Evolutionary conservation across 1,284 basidiomycete genomes (phyloP).

Genomic region (Clitocybe nebularis): DNA sequence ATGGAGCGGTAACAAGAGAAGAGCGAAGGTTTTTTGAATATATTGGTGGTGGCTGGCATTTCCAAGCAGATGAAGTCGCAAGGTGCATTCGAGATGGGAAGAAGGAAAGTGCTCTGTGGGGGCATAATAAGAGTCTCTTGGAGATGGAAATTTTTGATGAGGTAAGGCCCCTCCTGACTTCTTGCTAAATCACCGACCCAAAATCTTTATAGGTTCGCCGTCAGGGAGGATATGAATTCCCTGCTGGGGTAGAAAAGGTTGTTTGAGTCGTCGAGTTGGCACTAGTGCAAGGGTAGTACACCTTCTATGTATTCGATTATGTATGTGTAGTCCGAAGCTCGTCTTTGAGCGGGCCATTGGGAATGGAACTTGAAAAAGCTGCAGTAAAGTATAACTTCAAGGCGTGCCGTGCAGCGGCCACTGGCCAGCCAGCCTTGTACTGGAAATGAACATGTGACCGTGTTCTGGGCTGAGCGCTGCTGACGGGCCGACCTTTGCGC

Average conservation of each 20-base stretch:
- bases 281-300: no score
- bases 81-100: slow-evolving; percentile 74
- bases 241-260: slow-evolving; percentile 38
- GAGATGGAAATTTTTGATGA: slow-evolving; percentile 82
- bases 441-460: no score
- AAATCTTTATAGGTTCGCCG: slow-evolving; percentile 34
- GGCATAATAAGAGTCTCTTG: slow-evolving; percentile 71
- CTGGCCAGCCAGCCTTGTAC: no score
- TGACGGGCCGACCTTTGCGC: no score
- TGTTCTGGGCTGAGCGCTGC: no score
- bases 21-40: slow-evolving; percentile 54
- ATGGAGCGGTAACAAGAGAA: slow-evolving; percentile 46
- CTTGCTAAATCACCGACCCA: no score
- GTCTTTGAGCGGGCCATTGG: no score
- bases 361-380: no score
- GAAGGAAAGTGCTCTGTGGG: slow-evolving; percentile 71
- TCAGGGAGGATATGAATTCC: slow-evolving; percentile 37
- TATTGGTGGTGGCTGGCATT: slow-evolving; percentile 66
- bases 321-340: not conserved
- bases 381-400: no score
- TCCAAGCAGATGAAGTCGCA: slow-evolving; percentile 82
- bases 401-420: no score
- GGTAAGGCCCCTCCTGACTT: no score
- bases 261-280: no score
- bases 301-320: not conserved